These are phyloP conservation scores for Eutypa lata DNA, from an alignment of 2,329 filamentous ascomycete genomes.

Conservation along the genomic window DNA sequence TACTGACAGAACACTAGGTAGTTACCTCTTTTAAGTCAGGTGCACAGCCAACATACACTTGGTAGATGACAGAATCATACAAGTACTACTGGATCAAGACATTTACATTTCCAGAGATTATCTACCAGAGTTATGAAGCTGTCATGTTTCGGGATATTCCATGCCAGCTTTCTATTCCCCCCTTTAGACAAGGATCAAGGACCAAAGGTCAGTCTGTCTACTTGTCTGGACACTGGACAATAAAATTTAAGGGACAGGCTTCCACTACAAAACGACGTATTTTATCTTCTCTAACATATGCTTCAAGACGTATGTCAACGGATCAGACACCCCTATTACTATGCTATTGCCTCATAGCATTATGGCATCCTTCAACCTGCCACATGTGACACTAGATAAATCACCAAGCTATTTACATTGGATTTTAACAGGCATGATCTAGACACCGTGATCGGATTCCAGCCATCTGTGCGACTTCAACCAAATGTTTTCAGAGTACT, in stretches of 20 bases:
- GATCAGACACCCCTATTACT: too few relatives aligned
- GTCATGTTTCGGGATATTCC: background rate
- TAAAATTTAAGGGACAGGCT: background rate
- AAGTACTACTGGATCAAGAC: background rate
- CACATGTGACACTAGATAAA: background rate
- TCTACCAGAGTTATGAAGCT: background rate
- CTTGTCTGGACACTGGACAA: background rate
- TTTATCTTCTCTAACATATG: background rate
- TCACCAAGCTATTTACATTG: too few relatives aligned
- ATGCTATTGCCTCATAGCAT: too few relatives aligned
- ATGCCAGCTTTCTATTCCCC: background rate
- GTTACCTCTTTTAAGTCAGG: background rate
- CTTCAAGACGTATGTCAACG: too few relatives aligned
- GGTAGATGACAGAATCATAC: background rate
- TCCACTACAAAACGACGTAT: background rate
- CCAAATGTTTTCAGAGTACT: background rate
- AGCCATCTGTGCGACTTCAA: background rate
- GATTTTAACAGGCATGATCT: background rate
- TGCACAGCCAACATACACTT: background rate
- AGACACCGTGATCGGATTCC: background rate
- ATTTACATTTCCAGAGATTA: background rate
- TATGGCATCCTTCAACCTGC: too few relatives aligned
- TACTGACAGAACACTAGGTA: background rate
- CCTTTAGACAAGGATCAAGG: background rate
- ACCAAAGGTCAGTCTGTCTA: too few relatives aligned